Evolutionary conservation across 108 stramenopile species (phyloP), one percentile per base, ranked within the genome.

Genomic region (Cyclotella cryptica): DNA sequence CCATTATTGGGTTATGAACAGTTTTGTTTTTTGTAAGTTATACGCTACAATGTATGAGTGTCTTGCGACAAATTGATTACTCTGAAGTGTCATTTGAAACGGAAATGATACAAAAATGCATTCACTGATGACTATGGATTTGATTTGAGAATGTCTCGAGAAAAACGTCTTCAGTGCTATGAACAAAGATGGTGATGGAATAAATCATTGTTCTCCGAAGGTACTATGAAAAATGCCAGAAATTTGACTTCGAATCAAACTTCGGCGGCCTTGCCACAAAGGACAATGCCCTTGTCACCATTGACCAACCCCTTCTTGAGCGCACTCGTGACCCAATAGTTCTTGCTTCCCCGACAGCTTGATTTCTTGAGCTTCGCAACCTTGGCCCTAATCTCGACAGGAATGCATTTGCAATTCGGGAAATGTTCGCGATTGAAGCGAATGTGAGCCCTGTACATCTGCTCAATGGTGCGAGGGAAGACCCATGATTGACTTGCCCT

Each of bases 321-420:
- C 15, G 77, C 77, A 62, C 69, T 70, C 39, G 57, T 59, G 17
- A 65, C 63, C 77, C 77, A 78, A 22, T 65, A 71, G 47, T 26
- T 55, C 61, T 78, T 78, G 26, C 63, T 78, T 12, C 77, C 77
- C 46, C 77, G 60, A 39, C 55, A 68, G 46, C 62, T 66, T n/a
- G 29, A 45, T 42, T 41, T 60, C 42, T 58, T 52, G 49, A 55
- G 39, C 57, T 62, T 47, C 29, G 45, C 30, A 14, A 68, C 43
- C 53, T 44, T 55, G 18, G 39, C 30, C 44, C 28, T 44, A 47
- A 78, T 65, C 39, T 35, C 30, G 17, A 70, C 28, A 14, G 77
- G 77, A 54, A 78, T 78, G 51, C 39, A 70, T 46, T 52, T 30
- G 40, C 77, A 78, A 28, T 52, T 35, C 18, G 57, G 47, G 40